Evolutionary conservation across 2,329 filamentous ascomycete genomes (phyloP).

Genomic region (Sphaerulina vaccinii): DNA sequence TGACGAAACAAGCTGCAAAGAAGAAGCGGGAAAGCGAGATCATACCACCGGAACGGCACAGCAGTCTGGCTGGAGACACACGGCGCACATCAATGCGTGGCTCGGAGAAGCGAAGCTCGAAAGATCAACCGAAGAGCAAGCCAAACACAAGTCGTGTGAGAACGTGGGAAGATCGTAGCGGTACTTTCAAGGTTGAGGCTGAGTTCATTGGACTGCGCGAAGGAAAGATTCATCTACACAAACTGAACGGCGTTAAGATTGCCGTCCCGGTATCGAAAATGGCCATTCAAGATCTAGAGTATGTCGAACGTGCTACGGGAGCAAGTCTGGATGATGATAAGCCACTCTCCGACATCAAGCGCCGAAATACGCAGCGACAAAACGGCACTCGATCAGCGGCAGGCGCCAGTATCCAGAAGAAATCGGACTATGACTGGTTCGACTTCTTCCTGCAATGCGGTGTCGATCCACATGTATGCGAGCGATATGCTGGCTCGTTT

Average conservation of each 20-base stretch:
- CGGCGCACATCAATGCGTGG: constrained; percentile 24
- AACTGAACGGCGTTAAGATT: constrained; percentile 97
- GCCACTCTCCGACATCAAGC: constrained; percentile 77
- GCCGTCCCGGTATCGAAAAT: constrained; percentile 94
- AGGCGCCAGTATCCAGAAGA: constrained; percentile 65
- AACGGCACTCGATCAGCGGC: constrained; percentile 39
- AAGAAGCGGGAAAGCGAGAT: constrained; percentile 61
- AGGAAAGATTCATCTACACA: constrained; percentile 96
- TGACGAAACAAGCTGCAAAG: constrained; percentile 73
- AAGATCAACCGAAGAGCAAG: constrained; percentile 63
- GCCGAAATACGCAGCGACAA: constrained; percentile 46
- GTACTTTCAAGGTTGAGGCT: constrained; percentile 95
- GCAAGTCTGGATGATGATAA: constrained; percentile 89
- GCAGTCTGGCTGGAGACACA: constrained; percentile 63
- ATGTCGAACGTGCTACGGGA: constrained; percentile 84
- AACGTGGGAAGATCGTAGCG: constrained; percentile 91
- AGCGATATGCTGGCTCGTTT: constrained; percentile 90
- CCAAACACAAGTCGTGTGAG: constrained; percentile 80
- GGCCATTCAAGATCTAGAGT: constrained; percentile 92
- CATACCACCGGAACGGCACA: constrained; percentile 72
- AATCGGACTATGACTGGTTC: constrained; percentile 94
- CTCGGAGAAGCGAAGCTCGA: constrained; percentile 48
- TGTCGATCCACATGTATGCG: constrained; percentile 87
- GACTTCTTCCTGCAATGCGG: constrained; percentile 95
- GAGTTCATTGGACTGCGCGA: constrained; percentile 94